Percentiles rank a stretch among this genome's conserved stretches.
phyloP scores from a whole-genome alignment of 2,329 filamentous ascomycete species.

The Alternaria arborescens region DNA sequence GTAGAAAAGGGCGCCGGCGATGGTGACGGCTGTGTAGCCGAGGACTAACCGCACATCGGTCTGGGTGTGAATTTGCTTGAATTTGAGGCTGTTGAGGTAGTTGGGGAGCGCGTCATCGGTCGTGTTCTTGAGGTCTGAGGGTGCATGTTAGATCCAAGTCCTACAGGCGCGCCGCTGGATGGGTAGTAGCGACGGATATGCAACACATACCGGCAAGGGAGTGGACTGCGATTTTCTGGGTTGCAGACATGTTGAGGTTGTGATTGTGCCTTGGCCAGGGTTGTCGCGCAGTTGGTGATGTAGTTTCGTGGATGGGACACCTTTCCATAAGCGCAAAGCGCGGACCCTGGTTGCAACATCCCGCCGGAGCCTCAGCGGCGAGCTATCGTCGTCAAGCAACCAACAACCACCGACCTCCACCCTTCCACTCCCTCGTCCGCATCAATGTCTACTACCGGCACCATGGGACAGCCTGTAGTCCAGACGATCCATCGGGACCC shows the following conservation, averaged over 20 bases:
- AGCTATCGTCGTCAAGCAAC: slow-evolving; percentile 30
- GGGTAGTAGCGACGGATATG: background rate
- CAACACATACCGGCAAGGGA: slow-evolving; percentile 67
- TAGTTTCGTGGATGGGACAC: slow-evolving; percentile 44
- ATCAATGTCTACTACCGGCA: slow-evolving; percentile 37
- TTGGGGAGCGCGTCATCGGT: slow-evolving; percentile 93
- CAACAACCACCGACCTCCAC: slow-evolving; percentile 24
- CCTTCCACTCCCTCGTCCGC: slow-evolving; percentile 20
- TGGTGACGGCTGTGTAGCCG: slow-evolving; percentile 81
- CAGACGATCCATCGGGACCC: slow-evolving; percentile 99
- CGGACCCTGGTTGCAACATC: slow-evolving; percentile 41
- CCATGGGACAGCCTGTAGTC: slow-evolving; percentile 83
- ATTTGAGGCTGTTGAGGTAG: slow-evolving; percentile 88
- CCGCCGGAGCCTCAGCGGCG: slow-evolving; percentile 37
- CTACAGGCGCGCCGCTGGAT: slow-evolving; percentile 12
- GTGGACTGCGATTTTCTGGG: slow-evolving; percentile 69
- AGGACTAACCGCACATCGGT: slow-evolving; percentile 83
- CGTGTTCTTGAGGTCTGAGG: slow-evolving; percentile 90
- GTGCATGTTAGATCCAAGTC: slow-evolving; percentile 21
- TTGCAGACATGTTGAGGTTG: slow-evolving; percentile 43
- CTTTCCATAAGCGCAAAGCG: slow-evolving; percentile 47
- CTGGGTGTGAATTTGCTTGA: slow-evolving; percentile 81
- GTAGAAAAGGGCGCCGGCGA: slow-evolving; percentile 84
- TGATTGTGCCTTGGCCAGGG: background rate
- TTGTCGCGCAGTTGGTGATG: slow-evolving; percentile 11